These are phyloP conservation scores for Pythium vanterpoolii DNA, from an alignment of 352 stramenopile genomes.

Conservation along the genomic window DNA sequence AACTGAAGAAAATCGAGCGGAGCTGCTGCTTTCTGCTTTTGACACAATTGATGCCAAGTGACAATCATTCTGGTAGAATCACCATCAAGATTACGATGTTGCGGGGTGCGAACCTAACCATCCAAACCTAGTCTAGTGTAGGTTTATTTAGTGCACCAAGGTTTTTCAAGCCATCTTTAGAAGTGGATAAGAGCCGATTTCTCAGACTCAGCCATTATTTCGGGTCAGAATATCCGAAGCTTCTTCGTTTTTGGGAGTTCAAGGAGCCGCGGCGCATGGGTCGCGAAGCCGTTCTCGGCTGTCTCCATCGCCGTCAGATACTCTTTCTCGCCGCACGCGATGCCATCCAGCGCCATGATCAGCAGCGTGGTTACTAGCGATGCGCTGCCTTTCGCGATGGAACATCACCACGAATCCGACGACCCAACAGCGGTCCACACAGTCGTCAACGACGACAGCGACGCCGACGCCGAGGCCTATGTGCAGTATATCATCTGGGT, in stretches of 20 bases:
- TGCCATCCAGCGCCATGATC: neutral
- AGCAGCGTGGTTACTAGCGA: too few species aligned
- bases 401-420: neutral
- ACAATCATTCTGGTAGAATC: slow-evolving; percentile 8
- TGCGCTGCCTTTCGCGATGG: too few species aligned
- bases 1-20: neutral
- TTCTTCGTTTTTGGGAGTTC: slow-evolving; percentile 5
- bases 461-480: slow-evolving; percentile 38
- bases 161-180: neutral
- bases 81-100: too few species aligned
- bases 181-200: neutral
- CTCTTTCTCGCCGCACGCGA: neutral
- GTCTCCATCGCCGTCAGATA: neutral
- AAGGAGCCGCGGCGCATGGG: neutral
- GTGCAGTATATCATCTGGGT: slow-evolving; percentile 75
- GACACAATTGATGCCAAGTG: neutral
- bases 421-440: too few species aligned
- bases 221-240: neutral
- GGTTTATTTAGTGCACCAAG: neutral
- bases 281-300: neutral
- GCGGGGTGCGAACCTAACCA: too few species aligned
- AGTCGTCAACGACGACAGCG: neutral
- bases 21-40: neutral
- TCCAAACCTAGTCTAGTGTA: too few species aligned
- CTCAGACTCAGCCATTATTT: slow-evolving; percentile 8